Base-by-base conservation (phyloP, 2,329 filamentous ascomycete species). In the Hypomyces perniciosus region DNA sequence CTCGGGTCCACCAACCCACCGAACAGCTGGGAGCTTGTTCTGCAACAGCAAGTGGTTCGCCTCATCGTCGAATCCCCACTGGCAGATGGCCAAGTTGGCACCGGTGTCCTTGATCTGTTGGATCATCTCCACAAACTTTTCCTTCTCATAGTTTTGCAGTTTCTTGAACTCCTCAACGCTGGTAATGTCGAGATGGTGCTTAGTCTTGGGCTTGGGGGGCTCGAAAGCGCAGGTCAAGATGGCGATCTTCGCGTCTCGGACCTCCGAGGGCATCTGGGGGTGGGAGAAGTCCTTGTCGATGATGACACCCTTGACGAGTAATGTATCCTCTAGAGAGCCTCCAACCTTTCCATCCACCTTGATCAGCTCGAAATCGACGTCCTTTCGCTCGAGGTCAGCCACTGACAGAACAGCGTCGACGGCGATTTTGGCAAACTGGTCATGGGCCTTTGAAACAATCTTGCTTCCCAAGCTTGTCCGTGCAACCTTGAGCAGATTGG, bases 251-350 rank as follows among this genome's bases (percentile, higher is more conserved):
- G 93, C 95, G 72, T 99, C 90, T 62, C 78, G 81, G 57, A 99
- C 92, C 72, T 96, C 90, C 46, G 87, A 88, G 8, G 93, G 93
- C 93, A 99, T 99, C 75, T 99, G 93, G 9, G 93, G 93, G 71
- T 99, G 93, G 34, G 93, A 97, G 72, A 99, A 99, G 75, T 99
- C 95, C 78, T 99, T 99, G 81, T 99, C 93, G 69, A 99, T 82
- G 68, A 99, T 95, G 59, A 99, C 93, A 68, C 93, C 93, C 75
- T 97, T 95, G 61, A 99, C 92, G 40, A 99, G 83, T 30, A 97
- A 74, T 5, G 91, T 88, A 71, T 99, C 93, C 71, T 97, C 92
- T 13, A 99, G 80, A 29, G 92, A 74, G 54, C 95, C 93, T 61
- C 93, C 93, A 34, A 97, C 90, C 78, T 99, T 99, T 63, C 93